A percentile compares a stretch with the other conserved stretches of the same genome.
phyloP scores from a whole-genome alignment of 139 green algal genomes.

The Chlamydomonas schloesseri region DNA sequence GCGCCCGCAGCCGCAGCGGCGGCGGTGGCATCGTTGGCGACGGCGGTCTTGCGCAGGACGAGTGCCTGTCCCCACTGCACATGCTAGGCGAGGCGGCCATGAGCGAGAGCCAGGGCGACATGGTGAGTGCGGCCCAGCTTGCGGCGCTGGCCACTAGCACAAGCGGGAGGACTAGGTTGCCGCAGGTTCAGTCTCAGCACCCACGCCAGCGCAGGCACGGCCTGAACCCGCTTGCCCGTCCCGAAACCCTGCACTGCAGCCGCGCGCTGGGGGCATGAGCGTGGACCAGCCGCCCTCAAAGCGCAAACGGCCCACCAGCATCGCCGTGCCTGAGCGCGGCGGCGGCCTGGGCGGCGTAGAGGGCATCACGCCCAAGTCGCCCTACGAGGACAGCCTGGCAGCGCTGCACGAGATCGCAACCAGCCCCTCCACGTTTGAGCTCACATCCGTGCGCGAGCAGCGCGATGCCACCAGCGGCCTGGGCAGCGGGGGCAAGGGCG shows the following conservation, averaged over 20 bases:
- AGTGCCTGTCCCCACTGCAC: constrained; percentile 52
- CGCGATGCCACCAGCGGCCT: background rate
- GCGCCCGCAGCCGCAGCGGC: background rate
- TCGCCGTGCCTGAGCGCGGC: background rate
- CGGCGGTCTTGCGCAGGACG: constrained; percentile 2
- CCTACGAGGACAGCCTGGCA: constrained; percentile 56
- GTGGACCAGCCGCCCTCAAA: constrained; percentile 7
- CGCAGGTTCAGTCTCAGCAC: too few species aligned
- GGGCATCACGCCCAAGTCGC: constrained; percentile 45
- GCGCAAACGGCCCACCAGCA: constrained; percentile 29
- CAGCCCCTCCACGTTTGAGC: constrained; percentile 45
- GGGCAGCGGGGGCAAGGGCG: background rate
- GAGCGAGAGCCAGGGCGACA: constrained; percentile 10
- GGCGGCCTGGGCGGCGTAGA: background rate
- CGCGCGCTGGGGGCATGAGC: too few species aligned
- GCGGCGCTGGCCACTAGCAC: too few species aligned
- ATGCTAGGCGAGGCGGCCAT: constrained; percentile 50
- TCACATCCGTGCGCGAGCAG: constrained; percentile 11
- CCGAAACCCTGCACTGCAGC: too few species aligned
- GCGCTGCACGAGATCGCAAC: constrained; percentile 61
- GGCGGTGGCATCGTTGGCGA: background rate
- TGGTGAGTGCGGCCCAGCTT: background rate
- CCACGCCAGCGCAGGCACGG: too few species aligned
- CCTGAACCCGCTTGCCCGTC: too few species aligned
- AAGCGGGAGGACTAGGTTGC: too few species aligned